These are phyloP conservation scores for Debaryomyces castellii DNA, from an alignment of 805 yeast genomes.

Conservation along the genomic window DNA sequence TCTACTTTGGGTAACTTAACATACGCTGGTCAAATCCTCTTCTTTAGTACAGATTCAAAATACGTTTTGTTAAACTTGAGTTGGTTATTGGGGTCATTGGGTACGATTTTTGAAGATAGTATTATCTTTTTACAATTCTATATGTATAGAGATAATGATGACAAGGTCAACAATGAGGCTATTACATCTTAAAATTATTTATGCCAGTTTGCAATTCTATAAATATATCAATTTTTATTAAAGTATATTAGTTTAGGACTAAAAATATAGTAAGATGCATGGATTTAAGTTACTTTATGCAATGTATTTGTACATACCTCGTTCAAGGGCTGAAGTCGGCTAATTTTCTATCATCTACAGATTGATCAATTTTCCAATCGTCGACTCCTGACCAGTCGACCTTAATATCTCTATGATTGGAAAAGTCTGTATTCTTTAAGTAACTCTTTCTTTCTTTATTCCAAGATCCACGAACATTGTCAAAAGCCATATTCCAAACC, in stretches of 20 bases:
- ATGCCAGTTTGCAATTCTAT: background rate
- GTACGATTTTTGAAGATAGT: conserved; percentile 71
- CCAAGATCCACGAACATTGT: conserved; percentile 76
- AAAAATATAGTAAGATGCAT: conserved; percentile 1
- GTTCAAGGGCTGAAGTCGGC: conserved; percentile 42
- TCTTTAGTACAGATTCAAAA: conserved; percentile 59
- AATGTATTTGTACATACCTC: background rate
- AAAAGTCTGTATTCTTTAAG: conserved; percentile 73
- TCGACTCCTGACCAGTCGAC: conserved; percentile 76
- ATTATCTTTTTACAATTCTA: conserved; percentile 68
- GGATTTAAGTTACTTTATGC: background rate
- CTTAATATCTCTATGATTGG: conserved; percentile 43
- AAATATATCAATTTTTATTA: conserved; percentile 1
- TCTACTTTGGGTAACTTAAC: conserved; percentile 75
- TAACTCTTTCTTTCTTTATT: conserved; percentile 63
- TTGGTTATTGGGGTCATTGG: conserved; percentile 78
- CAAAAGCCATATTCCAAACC: conserved; percentile 77
- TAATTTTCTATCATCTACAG: conserved; percentile 29
- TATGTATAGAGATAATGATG: conserved; percentile 45
- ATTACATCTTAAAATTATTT: background rate
- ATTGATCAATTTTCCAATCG: conserved; percentile 31
- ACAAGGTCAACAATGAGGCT: conserved; percentile 1
- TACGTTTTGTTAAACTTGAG: conserved; percentile 64
- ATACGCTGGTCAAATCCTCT: conserved; percentile 69
- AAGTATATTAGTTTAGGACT: conserved; percentile 1